Conservation (phyloP, 2,329 filamentous ascomycete species). For the Aphanocladium album region DNA sequence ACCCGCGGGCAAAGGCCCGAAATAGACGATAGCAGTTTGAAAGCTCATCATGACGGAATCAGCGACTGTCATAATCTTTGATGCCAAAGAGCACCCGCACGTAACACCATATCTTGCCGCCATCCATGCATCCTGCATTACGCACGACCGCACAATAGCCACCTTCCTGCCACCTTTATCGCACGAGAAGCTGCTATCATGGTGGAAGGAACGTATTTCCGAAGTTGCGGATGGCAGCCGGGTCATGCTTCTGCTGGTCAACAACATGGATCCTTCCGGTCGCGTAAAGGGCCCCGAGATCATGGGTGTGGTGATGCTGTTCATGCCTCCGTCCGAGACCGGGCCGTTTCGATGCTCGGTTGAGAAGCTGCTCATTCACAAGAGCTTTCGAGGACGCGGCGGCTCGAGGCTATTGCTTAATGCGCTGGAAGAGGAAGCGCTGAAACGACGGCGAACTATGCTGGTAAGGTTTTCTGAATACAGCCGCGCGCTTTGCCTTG, state of each 20-base stretch:
- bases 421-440: conserved; percentile 52
- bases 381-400: conserved; percentile 44
- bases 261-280: conserved; percentile 26
- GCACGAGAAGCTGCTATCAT: conserved; percentile 49
- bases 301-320: conserved; percentile 53
- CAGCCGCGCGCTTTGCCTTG: background rate
- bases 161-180: conserved; percentile 56
- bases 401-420: conserved; percentile 47
- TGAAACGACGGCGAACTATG: conserved; percentile 41
- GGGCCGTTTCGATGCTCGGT: conserved; percentile 50
- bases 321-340: conserved; percentile 49
- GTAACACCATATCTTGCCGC: conserved; percentile 53
- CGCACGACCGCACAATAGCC: conserved; percentile 49
- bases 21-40: background rate
- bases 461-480: conserved; percentile 38
- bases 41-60: conserved; percentile 24
- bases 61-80: conserved; percentile 39
- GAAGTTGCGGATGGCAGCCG: conserved; percentile 41
- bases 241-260: conserved; percentile 50
- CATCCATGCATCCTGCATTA: conserved; percentile 56
- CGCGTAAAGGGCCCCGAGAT: conserved; percentile 40
- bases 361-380: conserved; percentile 54
- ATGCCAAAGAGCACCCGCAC: conserved; percentile 40
- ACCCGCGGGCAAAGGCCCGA: background rate
- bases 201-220: conserved; percentile 50